Base-by-base conservation (phyloP, 1,139 yeast species). In the Hyphopichia fennica region DNA sequence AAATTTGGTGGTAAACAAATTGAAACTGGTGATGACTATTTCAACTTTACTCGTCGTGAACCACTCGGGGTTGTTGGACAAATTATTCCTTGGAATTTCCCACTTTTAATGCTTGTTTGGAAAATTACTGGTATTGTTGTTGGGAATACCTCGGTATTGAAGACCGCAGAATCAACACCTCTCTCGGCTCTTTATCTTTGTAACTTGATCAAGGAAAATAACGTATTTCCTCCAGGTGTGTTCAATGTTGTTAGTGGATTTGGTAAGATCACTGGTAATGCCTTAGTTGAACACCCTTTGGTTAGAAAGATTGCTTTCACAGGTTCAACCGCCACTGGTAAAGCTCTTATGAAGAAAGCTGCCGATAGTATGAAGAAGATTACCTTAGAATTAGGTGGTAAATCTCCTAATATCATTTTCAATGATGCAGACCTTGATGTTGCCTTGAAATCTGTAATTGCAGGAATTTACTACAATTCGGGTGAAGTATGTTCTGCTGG, bases 401-500 rank as follows among this genome's bases (percentile, higher is more conserved):
- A 64, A 53, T 62, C 68, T 13, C 66, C 69, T 22, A 58, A 60
- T 48, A 55, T 64, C 34, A 57, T 64, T 16, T 63, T 64, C 47
- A 48, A 62, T 48, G 67, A 63, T 40, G 67, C 67, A 16, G 52
- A 63, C 45, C 41, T 62, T 32, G 54, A 54, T 47, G 67, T 75
- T 40, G 63, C 77, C 0, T 5, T 67, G 2, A 59, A 60, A 23
- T 65, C 79, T 1, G 53, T 71, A 2, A 3, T 70, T 8, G 80
- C 81, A 4, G 67, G 72, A 29, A 71, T 75, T n/a, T 58, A 79
- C 79, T 85, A 77, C 77, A 87, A 87, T 74, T 81, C 87, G 53
- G 96, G 96, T 65, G 95, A 87, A 69, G 91, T 85, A 44, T 87
- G 96, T 70, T 83, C 87, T 62, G 95, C 95, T 34, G 93, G 95